Base-by-base conservation (phyloP, 2,329 filamentous ascomycete species). In the Penicillium sp. region DNA sequence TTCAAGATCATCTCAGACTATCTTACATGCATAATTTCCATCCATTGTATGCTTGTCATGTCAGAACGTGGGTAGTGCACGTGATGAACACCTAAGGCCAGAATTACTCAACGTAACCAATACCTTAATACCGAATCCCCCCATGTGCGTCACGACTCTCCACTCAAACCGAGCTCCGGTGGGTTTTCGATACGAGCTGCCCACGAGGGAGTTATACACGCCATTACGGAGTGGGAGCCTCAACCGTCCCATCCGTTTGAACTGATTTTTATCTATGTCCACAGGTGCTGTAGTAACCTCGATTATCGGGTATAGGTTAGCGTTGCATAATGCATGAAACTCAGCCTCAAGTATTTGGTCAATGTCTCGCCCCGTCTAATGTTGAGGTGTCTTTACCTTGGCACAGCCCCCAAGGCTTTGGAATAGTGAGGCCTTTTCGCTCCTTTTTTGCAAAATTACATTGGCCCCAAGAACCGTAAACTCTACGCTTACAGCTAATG, bases 91-190 rank as follows among this genome's bases (percentile, higher is more conserved):
- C 46, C 46, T 49, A 3, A 49, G 46, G 46, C 46, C 19, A 21
- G 31, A 31, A 47, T 31, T 47, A 47, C 45, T 19, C 25, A 45
- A 45, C 45, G 26, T 33, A 14, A 46, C 37, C 31, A n/a, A 25
- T 25, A 50, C 21, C 57, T 49, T 54, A 19, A 57, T 51, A 54
- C 48, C 21, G 33, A 23, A 13, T 35, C 7, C 16, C 33, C 43
- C 54, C 50, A 58, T 62, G 58, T 64, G 62, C 63, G 63, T 64
- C 62, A 63, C 54, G 60, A 61, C 63, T 62, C 60, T 66, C 62
- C 63, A 66, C 63, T 62, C 50, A 37, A 49, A 13, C 45, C 27
- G 29, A 64, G 61, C 59, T 63, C 61, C 55, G 58, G 56, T 61
- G 60, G 60, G 53, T 59, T 61, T 50, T 45, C 37, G 26, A 50